Percentiles rank a stretch among this genome's conserved stretches.
These are phyloP conservation scores for Cytospora piceae DNA, from an alignment of 2,329 filamentous ascomycete genomes.

Conservation along the genomic window DNA sequence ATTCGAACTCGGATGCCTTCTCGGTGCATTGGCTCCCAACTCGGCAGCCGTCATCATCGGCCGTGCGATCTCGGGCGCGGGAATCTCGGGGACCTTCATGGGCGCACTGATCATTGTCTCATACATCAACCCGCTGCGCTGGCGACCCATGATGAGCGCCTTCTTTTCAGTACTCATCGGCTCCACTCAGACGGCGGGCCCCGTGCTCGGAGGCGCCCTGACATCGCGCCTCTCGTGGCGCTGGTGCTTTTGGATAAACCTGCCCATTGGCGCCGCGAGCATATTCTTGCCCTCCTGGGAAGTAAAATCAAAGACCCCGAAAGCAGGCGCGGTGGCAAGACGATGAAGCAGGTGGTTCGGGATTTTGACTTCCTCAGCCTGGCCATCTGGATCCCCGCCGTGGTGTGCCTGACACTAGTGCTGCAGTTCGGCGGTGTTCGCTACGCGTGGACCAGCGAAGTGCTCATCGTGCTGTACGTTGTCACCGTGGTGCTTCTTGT, in stretches of 20 bases:
- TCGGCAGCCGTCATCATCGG: conserved; percentile 54
- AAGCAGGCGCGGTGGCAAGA: background rate
- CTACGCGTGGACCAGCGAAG: too few species aligned
- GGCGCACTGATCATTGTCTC: conserved; percentile 32
- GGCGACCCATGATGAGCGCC: background rate
- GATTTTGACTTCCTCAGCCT: background rate
- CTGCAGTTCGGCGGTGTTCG: background rate
- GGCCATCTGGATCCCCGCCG: background rate
- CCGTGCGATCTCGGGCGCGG: conserved; percentile 48
- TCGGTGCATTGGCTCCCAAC: conserved; percentile 49
- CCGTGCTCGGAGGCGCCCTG: conserved; percentile 44
- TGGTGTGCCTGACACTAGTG: background rate
- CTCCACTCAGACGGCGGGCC: conserved; percentile 37
- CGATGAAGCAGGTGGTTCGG: background rate
- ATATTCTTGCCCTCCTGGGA: conserved; percentile 35
- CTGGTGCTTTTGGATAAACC: conserved; percentile 40
- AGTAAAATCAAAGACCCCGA: background rate
- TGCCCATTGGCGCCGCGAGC: conserved; percentile 36
- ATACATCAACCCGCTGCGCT: background rate
- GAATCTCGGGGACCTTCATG: conserved; percentile 48
- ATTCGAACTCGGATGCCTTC: conserved; percentile 32
- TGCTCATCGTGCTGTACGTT: background rate
- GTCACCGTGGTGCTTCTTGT: background rate
- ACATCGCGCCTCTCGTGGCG: conserved; percentile 43
- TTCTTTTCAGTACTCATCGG: background rate